Evolutionary conservation across 2,329 filamentous ascomycete genomes (phyloP), one percentile per base, ranked within the genome.

Genomic region (Alternaria metachromatica): DNA sequence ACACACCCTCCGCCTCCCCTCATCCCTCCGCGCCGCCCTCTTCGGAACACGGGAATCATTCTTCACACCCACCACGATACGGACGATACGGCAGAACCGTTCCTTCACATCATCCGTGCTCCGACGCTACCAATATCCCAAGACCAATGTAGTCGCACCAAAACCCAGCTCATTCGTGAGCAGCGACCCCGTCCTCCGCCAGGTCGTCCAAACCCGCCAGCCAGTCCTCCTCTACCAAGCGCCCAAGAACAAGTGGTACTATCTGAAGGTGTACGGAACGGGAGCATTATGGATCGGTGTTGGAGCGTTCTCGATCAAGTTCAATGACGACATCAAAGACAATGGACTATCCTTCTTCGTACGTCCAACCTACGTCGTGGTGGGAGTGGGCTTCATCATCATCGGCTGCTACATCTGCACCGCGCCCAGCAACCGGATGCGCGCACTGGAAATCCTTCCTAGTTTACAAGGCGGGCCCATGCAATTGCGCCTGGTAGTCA

Each of bases 181-280:
- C 58, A 66, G 63, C 54, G 77, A 80, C 58, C 76, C 77, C 3
- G 74, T 79, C n/a, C 66, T 80, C 20, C 77, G 76, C 28, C 69
- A 72, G 46, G 74, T 79, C 8, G 60, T 69, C 6, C 66, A 74
- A 55, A 75, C 73, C 28, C 65, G 71, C n/a, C 67, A 73, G 54
- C 76, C 78, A 5, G 71, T 78, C 13, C 63, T 78, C 2, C 62
- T 80, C n/a, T 80, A 79, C 68, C 65, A 74, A 53, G 76, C 73
- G 18, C 76, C 76, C 2, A 63, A 64, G 26, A 72, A 64, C 37
- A 66, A 60, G 51, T 73, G 70, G 64, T 78, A 76, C 54, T 73
- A 74, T 18, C 33, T 67, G 12, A 72, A 70, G 48, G 72, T 76
- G 2, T 80, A 79, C 21, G 73, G 70, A 3, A 63, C 70, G 33